A percentile compares a stretch with the other conserved stretches of the same genome.
phyloP scores from a whole-genome alignment of 768 basidiomycete species.

The Suillus subalutaceus region DNA sequence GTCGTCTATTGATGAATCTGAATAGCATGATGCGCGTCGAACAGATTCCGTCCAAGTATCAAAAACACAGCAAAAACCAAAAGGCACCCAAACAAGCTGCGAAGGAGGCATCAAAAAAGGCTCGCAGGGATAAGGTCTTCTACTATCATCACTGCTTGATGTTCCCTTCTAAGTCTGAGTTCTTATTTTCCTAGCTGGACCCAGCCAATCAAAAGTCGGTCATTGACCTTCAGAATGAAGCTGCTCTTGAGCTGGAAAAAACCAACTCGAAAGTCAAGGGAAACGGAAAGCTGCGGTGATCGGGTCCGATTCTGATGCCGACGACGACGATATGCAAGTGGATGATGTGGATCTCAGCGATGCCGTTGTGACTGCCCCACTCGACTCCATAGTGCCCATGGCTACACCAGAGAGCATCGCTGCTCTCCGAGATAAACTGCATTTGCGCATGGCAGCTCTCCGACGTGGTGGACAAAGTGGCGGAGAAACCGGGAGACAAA shows the following conservation, averaged over 20 bases:
- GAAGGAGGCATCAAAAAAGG: conserved; percentile 88
- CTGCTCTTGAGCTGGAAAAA: conserved; percentile 32
- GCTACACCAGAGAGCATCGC: conserved; percentile 62
- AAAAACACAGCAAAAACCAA: conserved; percentile 87
- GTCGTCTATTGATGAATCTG: not conserved
- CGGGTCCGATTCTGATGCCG: conserved; percentile 33
- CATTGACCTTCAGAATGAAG: conserved; percentile 72
- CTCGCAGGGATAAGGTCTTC: conserved; percentile 80
- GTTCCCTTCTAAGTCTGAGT: not conserved
- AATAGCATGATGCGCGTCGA: not conserved
- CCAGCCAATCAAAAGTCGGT: conserved; percentile 85
- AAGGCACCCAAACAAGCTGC: conserved; percentile 83
- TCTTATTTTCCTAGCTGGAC: conserved; percentile 67
- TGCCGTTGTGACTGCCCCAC: conserved; percentile 12
- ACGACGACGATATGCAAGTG: conserved; percentile 31
- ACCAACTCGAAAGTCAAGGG: conserved; percentile 33
- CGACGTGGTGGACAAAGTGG: conserved; percentile 45
- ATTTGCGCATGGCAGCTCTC: conserved; percentile 73
- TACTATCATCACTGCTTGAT: not conserved
- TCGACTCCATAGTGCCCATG: conserved; percentile 56
- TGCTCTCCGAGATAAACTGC: conserved; percentile 70
- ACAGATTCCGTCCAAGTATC: conserved; percentile 51
- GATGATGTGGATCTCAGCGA: conserved; percentile 36
- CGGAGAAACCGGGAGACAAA: conserved; percentile 58
- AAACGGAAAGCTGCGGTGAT: conserved; percentile 49